phyloP scores from a whole-genome alignment of 352 stramenopile species.

The Proteromonas lacertae region DNA sequence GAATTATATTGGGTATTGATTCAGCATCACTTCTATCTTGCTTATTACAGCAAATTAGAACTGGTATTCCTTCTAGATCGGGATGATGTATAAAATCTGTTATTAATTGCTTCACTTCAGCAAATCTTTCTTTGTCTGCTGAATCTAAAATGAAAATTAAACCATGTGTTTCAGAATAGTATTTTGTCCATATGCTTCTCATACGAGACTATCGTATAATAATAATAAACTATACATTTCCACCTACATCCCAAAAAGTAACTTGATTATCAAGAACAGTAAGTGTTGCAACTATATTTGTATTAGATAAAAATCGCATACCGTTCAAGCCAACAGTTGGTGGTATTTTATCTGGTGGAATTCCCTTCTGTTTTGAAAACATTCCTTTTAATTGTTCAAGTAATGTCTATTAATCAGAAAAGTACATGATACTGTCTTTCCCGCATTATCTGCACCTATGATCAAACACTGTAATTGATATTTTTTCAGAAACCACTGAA shows the following conservation, averaged over 20 bases:
- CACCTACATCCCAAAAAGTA: conserved; percentile 59
- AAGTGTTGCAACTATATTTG: conserved; percentile 12
- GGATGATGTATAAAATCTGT: too few species aligned
- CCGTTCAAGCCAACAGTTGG: conserved; percentile 53
- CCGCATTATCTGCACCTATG: conserved; percentile 47
- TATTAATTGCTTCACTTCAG: conserved; percentile 49
- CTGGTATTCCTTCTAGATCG: too few species aligned
- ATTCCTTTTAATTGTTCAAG: conserved; percentile 51
- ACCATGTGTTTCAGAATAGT: conserved; percentile 54
- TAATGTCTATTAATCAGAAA: conserved; percentile 18
- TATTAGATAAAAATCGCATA: conserved; percentile 8
- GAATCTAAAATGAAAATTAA: conserved; percentile 56
- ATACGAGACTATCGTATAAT: conserved; percentile 21
- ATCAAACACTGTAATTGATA: too few species aligned
- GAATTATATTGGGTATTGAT: too few species aligned
- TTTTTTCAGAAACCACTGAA: too few species aligned
- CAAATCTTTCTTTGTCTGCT: conserved; percentile 32
- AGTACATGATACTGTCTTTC: conserved; percentile 23
- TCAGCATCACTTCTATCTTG: too few species aligned
- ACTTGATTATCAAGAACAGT: conserved; percentile 35
- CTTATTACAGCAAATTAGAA: too few species aligned
- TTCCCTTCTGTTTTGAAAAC: conserved; percentile 40
- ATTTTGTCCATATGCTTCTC: conserved; percentile 58
- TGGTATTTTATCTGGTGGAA: conserved; percentile 48
- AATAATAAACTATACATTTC: conserved; percentile 5